A percentile compares a stretch with the other conserved stretches of the same genome.
Evolutionary conservation across 768 basidiomycete genomes (phyloP).

Genomic region (Strobilomyces confusus): DNA sequence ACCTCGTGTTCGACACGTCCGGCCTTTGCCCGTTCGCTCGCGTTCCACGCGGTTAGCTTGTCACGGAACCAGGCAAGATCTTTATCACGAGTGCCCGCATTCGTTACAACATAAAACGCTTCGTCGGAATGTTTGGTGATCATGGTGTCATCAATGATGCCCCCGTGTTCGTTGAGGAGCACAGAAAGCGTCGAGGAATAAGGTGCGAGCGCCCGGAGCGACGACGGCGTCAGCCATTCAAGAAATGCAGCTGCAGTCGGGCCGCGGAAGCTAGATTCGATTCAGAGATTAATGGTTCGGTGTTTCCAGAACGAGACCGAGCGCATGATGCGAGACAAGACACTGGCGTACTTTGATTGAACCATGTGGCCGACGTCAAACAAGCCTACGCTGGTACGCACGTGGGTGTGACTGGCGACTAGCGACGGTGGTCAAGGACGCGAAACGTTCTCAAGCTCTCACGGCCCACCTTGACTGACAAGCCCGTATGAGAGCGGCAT

Average conservation of each 20-base stretch:
- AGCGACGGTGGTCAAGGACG: conserved; percentile 10
- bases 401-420: conserved; percentile 91
- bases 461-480: conserved; percentile 66
- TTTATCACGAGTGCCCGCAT: conserved; percentile 80
- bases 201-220: conserved; percentile 59
- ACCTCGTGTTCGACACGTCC: conserved; percentile 78
- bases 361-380: conserved; percentile 99
- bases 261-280: conserved; percentile 66
- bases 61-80: conserved; percentile 76
- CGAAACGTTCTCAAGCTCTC: conserved; percentile 3
- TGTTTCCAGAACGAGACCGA: neutral
- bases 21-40: conserved; percentile 39
- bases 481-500: conserved; percentile 91
- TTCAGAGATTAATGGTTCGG: neutral
- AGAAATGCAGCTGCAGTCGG: conserved; percentile 75
- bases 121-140: conserved; percentile 79
- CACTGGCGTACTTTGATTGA: conserved; percentile 67
- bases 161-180: conserved; percentile 82
- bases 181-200: conserved; percentile 86
- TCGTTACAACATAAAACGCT: conserved; percentile 94
- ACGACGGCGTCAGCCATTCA: conserved; percentile 86
- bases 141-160: conserved; percentile 95
- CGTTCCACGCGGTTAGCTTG: conserved; percentile 78
- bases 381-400: conserved; percentile 75
- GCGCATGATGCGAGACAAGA: neutral